Evolutionary conservation across 1,139 yeast species (phyloP).

Genomic region (Spencermartinsiella ligniputridi): DNA sequence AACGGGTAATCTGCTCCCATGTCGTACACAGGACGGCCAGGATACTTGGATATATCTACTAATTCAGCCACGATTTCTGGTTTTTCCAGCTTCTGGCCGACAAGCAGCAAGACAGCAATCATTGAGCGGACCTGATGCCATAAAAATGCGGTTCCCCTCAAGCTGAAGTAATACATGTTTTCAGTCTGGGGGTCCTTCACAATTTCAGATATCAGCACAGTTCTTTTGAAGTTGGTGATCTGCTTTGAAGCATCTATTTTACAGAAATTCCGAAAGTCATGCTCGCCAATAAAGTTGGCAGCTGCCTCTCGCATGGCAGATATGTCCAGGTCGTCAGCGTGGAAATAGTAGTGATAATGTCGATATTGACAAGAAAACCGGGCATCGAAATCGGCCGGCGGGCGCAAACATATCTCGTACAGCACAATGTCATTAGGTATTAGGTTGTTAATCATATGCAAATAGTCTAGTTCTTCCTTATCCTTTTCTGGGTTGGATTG

Average conservation of each 20-base stretch:
- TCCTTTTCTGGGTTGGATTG: conserved; percentile 58
- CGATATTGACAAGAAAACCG: conserved; percentile 81
- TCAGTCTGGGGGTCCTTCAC: conserved; percentile 16
- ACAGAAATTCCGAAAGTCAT: conserved; percentile 93
- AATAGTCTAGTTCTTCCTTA: conserved; percentile 65
- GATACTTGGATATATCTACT: conserved; percentile 53
- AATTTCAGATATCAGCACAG: conserved; percentile 38
- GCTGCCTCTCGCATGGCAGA: conserved; percentile 72
- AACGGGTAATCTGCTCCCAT: conserved; percentile 94
- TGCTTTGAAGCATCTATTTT: conserved; percentile 93
- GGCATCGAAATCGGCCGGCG: conserved; percentile 83
- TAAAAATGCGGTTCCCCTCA: conserved; percentile 84
- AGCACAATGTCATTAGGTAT: conserved; percentile 78
- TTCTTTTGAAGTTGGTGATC: conserved; percentile 66
- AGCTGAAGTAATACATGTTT: conserved; percentile 59
- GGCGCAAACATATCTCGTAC: conserved; percentile 78
- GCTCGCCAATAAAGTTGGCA: conserved; percentile 57
- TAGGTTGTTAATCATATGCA: conserved; percentile 66
- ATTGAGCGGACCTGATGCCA: conserved; percentile 99
- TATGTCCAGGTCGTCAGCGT: conserved; percentile 49
- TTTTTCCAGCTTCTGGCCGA: conserved; percentile 73
- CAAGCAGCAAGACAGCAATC: conserved; percentile 74
- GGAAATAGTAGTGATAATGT: conserved; percentile 81
- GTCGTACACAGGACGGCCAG: conserved; percentile 74
- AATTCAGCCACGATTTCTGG: conserved; percentile 55